Percentiles rank a stretch among this genome's conserved stretches.
Conservation (phyloP, 352 stramenopile species). For the Globisporangium radiosum region DNA sequence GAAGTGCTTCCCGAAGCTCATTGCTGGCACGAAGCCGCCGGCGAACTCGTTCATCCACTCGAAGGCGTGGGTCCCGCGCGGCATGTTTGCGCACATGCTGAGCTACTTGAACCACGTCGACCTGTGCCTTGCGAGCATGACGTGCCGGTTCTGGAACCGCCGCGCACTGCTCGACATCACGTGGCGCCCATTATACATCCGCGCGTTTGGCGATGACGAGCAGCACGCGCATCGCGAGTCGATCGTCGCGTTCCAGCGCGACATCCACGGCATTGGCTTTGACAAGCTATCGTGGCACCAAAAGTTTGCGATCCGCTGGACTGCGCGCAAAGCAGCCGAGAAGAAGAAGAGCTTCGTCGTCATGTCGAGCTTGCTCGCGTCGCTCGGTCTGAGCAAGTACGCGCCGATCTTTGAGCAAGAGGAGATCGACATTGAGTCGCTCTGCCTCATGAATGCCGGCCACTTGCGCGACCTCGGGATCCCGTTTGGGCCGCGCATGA, state of each 20-base stretch:
- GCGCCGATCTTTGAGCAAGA: slow-evolving; percentile 81
- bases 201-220: slow-evolving; percentile 78
- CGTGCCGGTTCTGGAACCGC: slow-evolving; percentile 84
- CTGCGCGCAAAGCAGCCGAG: slow-evolving; percentile 69
- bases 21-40: slow-evolving; percentile 60
- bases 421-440: slow-evolving; percentile 84
- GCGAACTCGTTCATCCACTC: slow-evolving; percentile 85
- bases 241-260: slow-evolving; percentile 80
- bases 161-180: slow-evolving; percentile 77
- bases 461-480: slow-evolving; percentile 80
- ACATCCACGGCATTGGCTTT: slow-evolving; percentile 81
- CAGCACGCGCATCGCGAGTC: slow-evolving; percentile 72
- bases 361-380: slow-evolving; percentile 76
- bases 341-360: slow-evolving; percentile 88
- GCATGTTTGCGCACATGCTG: slow-evolving; percentile 84
- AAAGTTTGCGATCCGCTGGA: slow-evolving; percentile 81
- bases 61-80: slow-evolving; percentile 79
- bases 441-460: slow-evolving; percentile 84
- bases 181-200: slow-evolving; percentile 81
- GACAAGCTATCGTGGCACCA: slow-evolving; percentile 83
- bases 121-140: slow-evolving; percentile 78
- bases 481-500: slow-evolving; percentile 78
- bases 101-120: slow-evolving; percentile 86
- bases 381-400: slow-evolving; percentile 79
- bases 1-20: slow-evolving; percentile 79